A percentile compares a stretch with the other conserved stretches of the same genome.
phyloP scores from a whole-genome alignment of 2,329 filamentous ascomycete species.

The Monilinia fructigena region DNA sequence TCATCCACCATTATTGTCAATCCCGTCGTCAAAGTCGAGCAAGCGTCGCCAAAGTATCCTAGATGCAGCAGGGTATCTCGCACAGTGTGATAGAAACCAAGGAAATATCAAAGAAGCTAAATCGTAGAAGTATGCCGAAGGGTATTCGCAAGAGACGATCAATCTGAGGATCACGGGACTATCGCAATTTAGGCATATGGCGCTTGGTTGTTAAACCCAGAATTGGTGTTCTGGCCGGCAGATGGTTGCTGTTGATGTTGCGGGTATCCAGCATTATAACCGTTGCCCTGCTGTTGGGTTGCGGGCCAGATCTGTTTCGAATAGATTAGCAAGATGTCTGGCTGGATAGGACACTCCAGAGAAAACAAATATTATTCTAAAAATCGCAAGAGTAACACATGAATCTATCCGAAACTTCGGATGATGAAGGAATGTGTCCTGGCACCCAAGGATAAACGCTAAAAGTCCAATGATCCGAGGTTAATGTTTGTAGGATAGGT shows the following conservation, averaged over 20 bases:
- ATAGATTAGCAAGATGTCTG: constrained; percentile 1
- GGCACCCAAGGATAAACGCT: constrained; percentile 12
- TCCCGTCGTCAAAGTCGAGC: constrained; percentile 9
- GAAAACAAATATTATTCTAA: neutral
- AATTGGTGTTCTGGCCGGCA: neutral
- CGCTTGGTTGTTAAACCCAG: neutral
- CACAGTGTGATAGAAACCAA: constrained; percentile 12
- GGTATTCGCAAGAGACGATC: constrained; percentile 21
- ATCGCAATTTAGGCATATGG: neutral
- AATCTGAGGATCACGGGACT: constrained; percentile 1
- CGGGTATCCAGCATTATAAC: constrained; percentile 12
- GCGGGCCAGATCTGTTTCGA: constrained; percentile 8
- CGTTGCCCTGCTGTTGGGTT: neutral
- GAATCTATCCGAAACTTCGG: constrained; percentile 14
- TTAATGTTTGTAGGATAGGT: constrained; percentile 2
- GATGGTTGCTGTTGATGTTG: constrained; percentile 16
- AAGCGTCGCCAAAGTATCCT: constrained; percentile 16
- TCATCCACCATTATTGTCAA: constrained; percentile 7
- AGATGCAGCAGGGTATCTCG: constrained; percentile 18
- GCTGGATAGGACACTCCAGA: neutral
- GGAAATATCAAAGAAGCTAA: constrained; percentile 15
- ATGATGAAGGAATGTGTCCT: neutral
- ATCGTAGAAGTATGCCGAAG: constrained; percentile 10
- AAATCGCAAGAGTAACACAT: neutral
- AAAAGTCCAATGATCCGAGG: constrained; percentile 7